Evolutionary conservation across 1,284 basidiomycete genomes (phyloP).

Genomic region (Trichosporon coremiiforme): DNA sequence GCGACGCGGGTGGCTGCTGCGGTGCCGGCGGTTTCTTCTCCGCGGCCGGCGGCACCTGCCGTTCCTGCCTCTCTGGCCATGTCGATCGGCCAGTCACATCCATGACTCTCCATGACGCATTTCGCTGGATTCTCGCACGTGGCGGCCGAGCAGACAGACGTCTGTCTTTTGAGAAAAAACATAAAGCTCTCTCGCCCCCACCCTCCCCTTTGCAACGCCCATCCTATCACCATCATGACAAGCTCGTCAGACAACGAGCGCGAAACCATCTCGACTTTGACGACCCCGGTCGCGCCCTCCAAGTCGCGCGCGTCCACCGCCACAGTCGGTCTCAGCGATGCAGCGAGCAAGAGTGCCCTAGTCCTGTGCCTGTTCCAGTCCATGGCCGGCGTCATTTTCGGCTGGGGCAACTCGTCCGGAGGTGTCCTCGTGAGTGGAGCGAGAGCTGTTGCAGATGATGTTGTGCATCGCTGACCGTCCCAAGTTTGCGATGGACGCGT

Average conservation of each 20-base stretch:
- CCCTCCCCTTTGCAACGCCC: background rate
- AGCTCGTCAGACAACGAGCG: background rate
- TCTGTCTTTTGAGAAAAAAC: background rate
- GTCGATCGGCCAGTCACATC: background rate
- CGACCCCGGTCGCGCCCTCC: background rate
- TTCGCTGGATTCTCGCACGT: no score
- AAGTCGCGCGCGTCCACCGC: background rate
- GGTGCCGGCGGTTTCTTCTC: background rate
- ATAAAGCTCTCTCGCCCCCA: background rate
- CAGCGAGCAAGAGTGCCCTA: slow-evolving; percentile 27
- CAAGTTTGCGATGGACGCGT: slow-evolving; percentile 41
- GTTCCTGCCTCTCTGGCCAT: no score
- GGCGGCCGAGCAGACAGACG: background rate
- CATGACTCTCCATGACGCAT: background rate
- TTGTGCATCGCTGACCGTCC: slow-evolving; percentile 1
- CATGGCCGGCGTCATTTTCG: slow-evolving; percentile 49
- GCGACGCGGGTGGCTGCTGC: background rate
- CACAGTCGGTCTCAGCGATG: background rate
- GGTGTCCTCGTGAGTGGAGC: slow-evolving; percentile 38
- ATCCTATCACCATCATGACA: background rate
- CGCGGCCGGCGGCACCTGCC: background rate
- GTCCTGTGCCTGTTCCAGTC: slow-evolving; percentile 50
- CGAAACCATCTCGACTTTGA: background rate
- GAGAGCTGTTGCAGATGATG: background rate
- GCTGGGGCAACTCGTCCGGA: slow-evolving; percentile 49